These are phyloP conservation scores for Kuraishia capsulata DNA, from an alignment of 805 yeast species.

Conservation along the genomic window DNA sequence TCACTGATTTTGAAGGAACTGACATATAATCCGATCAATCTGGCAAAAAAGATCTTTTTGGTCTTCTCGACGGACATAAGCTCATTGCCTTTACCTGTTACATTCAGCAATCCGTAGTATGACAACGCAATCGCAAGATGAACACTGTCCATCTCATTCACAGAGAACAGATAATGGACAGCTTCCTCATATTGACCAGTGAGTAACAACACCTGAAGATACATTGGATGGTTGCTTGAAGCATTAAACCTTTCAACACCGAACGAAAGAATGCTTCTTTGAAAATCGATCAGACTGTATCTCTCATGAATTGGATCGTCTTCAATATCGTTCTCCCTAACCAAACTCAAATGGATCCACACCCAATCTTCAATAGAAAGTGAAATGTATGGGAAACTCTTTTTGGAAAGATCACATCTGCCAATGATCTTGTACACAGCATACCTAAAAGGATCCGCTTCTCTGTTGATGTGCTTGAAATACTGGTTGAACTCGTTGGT, in stretches of 20 bases:
- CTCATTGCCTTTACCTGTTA: not conserved
- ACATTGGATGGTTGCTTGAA: constrained; percentile 58
- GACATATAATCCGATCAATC: constrained; percentile 71
- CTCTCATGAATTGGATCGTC: constrained; percentile 55
- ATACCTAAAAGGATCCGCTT: constrained; percentile 81
- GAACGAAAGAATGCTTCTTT: constrained; percentile 55
- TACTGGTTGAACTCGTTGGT: constrained; percentile 79
- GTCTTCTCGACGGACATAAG: not conserved
- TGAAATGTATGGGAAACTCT: constrained; percentile 57
- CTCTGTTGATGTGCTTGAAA: constrained; percentile 53
- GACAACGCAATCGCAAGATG: constrained; percentile 80
- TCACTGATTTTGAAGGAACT: constrained; percentile 76
- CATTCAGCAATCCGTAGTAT: constrained; percentile 57
- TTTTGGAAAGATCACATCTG: constrained; percentile 69
- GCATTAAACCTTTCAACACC: constrained; percentile 67
- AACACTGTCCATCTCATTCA: constrained; percentile 77
- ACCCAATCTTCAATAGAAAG: constrained; percentile 91
- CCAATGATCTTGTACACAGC: constrained; percentile 90
- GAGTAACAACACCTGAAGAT: constrained; percentile 63
- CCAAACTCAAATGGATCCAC: constrained; percentile 82
- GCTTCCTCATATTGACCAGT: constrained; percentile 81
- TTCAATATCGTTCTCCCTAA: constrained; percentile 42
- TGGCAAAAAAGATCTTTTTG: constrained; percentile 34
- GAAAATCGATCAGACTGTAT: constrained; percentile 68
- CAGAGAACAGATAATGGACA: constrained; percentile 48